phyloP scores from a whole-genome alignment of 257 asterid species.

The Petrea volubilis region DNA sequence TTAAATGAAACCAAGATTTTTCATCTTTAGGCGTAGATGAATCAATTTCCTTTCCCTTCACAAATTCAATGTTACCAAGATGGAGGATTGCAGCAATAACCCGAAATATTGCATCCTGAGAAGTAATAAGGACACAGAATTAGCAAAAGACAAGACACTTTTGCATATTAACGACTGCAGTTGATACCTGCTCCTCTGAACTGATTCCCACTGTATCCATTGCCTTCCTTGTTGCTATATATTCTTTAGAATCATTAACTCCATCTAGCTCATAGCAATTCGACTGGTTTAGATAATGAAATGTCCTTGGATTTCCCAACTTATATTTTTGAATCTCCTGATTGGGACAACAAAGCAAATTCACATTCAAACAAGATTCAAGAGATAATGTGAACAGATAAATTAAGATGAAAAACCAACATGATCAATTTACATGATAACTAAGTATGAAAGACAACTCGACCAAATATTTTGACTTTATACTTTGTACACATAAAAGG shows the following conservation, averaged over 20 bases:
- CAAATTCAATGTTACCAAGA: constrained; percentile 81
- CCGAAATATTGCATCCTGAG: constrained; percentile 79
- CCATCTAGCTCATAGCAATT: constrained; percentile 68
- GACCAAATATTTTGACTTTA: too few species aligned
- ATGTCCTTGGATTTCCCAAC: constrained; percentile 66
- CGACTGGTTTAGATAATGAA: constrained; percentile 79
- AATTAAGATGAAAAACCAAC: too few species aligned
- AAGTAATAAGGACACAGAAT: constrained; percentile 10
- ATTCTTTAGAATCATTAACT: constrained; percentile 72
- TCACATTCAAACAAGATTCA: neutral
- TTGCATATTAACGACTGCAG: constrained; percentile 1
- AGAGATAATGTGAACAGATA: too few species aligned
- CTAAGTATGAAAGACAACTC: too few species aligned
- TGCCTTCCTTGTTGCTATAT: constrained; percentile 70
- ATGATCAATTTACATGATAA: too few species aligned
- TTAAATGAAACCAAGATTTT: constrained; percentile 74
- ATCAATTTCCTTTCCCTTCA: constrained; percentile 75
- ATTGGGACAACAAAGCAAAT: constrained; percentile 6
- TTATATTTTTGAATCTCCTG: constrained; percentile 72
- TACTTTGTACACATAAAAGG: neutral
- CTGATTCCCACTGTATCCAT: constrained; percentile 90
- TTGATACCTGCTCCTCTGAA: constrained; percentile 70
- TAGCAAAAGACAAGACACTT: neutral
- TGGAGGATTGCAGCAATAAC: constrained; percentile 86
- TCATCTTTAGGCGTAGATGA: constrained; percentile 86